Base-by-base conservation (phyloP, 805 yeast species). In the Ogataea henricii region DNA sequence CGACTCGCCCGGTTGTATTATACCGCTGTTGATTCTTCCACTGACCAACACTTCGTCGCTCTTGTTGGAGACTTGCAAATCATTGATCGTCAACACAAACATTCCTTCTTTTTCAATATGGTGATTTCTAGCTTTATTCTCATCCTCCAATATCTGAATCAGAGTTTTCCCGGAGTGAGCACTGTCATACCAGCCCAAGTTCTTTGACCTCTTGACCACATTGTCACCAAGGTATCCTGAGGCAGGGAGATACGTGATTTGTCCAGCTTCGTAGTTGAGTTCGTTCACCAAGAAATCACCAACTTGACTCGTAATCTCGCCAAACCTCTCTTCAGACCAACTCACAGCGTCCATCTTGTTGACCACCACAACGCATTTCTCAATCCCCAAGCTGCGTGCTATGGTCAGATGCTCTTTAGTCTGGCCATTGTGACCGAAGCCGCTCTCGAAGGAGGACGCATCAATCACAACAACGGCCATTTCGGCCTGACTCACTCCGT, bases 401-500 rank as follows among this genome's bases (percentile, higher is more conserved):
- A 87, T 74, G 8, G 83, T 67, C 1, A 89, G 79, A 59, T 87
- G 95, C 61, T 87, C 95, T 56, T 79, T 85, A 4, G 92, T 86
- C 64, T 87, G 91, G 2, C 94, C 92, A 57, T 79, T 81, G 52
- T 77, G 70, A 14, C 71, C 64, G 55, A 84, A 84, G 0, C 90
- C 89, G 8, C 82, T 71, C 64, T 86, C 91, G 59, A 85, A 87
- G 17, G 87, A 89, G 32, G 84, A 81, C 2, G 87, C 64, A 62
- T 88, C 95, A 16, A 87, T 80, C 9, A 87, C 88, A 33, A 87
- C 70, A 14, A 87, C 70, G 0, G 91, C 91, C 36, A 83, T 64
- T 58, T 87, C 94, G 0, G 94, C 91, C 58, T 85, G 90, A 2
- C 86, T 69, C 1, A 87, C 85, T 23, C 95, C 95, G 23, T 88